Conservation (phyloP, 2,329 filamentous ascomycete genomes). For the Botrytis cinerea region DNA sequence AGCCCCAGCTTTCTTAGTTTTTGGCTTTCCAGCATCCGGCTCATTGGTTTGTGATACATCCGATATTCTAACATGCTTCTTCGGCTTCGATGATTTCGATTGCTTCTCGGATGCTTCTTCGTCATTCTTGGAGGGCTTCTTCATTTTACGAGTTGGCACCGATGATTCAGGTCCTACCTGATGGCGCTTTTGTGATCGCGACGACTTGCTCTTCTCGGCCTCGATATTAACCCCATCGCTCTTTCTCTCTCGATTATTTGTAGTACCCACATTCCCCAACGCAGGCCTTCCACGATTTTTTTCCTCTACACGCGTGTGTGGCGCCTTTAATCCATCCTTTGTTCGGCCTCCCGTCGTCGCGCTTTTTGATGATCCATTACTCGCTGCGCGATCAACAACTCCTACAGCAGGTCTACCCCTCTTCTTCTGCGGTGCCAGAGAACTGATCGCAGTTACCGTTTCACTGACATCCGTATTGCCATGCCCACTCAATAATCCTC, state of each 20-base stretch:
- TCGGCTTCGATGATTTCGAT: not conserved
- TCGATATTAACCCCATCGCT: not conserved
- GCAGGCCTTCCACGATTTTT: not conserved
- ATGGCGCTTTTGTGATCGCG: constrained; percentile 6
- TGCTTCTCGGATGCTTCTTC: constrained; percentile 10
- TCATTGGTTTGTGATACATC: constrained; percentile 6
- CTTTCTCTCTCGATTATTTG: not conserved
- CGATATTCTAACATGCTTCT: constrained; percentile 21
- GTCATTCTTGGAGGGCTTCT: not conserved
- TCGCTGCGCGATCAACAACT: not conserved
- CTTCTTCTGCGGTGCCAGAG: constrained; percentile 16
- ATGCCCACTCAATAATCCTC: not conserved
- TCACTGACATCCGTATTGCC: not conserved
- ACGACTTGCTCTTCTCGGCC: not conserved
- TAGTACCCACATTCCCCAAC: not conserved
- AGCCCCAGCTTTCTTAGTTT: not conserved
- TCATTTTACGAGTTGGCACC: not conserved
- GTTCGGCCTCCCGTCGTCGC: not conserved
- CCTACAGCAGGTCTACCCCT: not conserved
- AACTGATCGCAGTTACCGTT: constrained; percentile 12
- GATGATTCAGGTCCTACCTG: not conserved
- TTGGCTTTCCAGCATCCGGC: not conserved
- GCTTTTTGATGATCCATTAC: not conserved
- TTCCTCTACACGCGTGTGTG: not conserved
- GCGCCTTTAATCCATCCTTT: not conserved